Evolutionary conservation across 2,329 filamentous ascomycete genomes (phyloP).

Genomic region (Trichoderma sp.): DNA sequence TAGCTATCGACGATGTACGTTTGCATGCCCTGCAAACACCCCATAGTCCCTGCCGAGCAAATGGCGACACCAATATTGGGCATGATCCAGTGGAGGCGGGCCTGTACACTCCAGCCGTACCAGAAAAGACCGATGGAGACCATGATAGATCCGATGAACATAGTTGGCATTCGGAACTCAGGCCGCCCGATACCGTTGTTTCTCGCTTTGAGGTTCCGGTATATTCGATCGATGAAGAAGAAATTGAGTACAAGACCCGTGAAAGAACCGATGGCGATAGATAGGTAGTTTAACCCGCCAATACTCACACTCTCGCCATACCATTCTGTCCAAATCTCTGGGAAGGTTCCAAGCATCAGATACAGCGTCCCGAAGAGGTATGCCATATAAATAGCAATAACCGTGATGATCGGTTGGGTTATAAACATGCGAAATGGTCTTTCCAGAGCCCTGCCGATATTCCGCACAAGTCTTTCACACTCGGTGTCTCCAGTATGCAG

Average conservation of each 20-base stretch:
- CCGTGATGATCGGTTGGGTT: background rate
- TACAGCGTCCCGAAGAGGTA: background rate
- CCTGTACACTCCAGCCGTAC: conserved; percentile 42
- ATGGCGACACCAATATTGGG: conserved; percentile 44
- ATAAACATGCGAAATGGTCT: background rate
- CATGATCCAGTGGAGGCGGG: conserved; percentile 55
- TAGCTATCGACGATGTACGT: background rate
- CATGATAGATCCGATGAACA: background rate
- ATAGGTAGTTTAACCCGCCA: background rate
- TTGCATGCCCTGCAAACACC: background rate
- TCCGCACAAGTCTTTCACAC: background rate
- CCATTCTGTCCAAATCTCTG: background rate
- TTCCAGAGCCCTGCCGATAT: background rate
- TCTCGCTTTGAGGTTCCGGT: background rate
- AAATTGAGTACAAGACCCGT: background rate
- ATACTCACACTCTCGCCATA: background rate
- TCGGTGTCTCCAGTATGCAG: background rate
- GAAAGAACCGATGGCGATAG: background rate
- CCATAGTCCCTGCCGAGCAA: background rate
- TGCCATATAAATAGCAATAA: background rate
- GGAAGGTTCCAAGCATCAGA: background rate
- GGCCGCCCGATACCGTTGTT: background rate
- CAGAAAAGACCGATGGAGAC: conserved; percentile 32
- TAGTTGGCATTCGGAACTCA: background rate
- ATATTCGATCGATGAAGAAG: background rate